Conservation (phyloP, 2,329 filamentous ascomycete species). For the Talaromyces sp. region DNA sequence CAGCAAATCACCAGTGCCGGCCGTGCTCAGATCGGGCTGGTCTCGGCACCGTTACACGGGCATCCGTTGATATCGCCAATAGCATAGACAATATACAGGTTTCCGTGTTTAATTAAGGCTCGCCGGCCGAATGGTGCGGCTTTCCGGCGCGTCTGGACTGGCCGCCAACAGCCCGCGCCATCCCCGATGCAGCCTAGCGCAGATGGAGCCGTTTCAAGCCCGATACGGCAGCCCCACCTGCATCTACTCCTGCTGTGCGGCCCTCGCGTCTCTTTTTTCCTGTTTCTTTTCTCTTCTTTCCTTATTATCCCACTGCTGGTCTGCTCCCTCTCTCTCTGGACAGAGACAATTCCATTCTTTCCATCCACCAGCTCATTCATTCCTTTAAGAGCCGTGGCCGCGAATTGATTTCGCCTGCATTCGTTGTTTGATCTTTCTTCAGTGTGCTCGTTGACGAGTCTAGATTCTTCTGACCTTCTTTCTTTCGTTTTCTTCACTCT, state of each 20-base stretch:
- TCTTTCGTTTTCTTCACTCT: slow-evolving; percentile 13
- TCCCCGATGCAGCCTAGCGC: not conserved
- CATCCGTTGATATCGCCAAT: not conserved
- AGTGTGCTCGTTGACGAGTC: slow-evolving; percentile 12
- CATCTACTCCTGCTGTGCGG: not conserved
- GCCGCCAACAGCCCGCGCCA: not conserved
- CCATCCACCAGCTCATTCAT: slow-evolving; percentile 9
- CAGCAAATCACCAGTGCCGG: no score
- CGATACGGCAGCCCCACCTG: not conserved
- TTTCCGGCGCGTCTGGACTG: not conserved
- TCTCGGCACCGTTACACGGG: not conserved
- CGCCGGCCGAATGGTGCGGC: not conserved
- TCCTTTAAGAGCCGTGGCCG: slow-evolving; percentile 10
- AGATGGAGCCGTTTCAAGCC: not conserved
- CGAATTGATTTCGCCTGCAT: slow-evolving; percentile 15
- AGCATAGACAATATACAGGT: not conserved
- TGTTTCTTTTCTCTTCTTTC: not conserved
- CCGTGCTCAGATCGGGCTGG: no score
- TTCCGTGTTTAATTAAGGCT: not conserved
- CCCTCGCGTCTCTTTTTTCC: not conserved
- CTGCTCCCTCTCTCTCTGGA: slow-evolving; percentile 10
- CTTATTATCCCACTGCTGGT: slow-evolving; percentile 4
- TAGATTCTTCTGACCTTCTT: slow-evolving; percentile 9
- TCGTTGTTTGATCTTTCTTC: slow-evolving; percentile 10
- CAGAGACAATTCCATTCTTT: slow-evolving; percentile 11